Evolutionary conservation across 2,329 filamentous ascomycete genomes (phyloP).

Genomic region (Penicillium corylophilum): DNA sequence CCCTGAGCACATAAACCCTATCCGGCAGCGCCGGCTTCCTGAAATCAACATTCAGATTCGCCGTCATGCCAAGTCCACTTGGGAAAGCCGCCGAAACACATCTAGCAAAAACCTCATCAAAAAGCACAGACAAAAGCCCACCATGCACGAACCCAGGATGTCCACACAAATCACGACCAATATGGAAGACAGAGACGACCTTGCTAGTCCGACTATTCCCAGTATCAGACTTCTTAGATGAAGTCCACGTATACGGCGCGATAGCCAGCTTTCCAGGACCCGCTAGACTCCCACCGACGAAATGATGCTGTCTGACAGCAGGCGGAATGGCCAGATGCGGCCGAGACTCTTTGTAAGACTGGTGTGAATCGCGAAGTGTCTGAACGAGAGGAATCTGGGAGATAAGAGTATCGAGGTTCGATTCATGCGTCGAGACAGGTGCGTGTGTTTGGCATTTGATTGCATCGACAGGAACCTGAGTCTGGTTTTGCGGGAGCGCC

Average conservation of each 20-base stretch:
- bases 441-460: not conserved
- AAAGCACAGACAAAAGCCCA: constrained; percentile 33
- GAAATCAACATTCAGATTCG: constrained; percentile 39
- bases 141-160: constrained; percentile 39
- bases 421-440: not conserved
- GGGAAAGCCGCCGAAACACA: constrained; percentile 33
- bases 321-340: constrained; percentile 81
- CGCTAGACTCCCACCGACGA: constrained; percentile 75
- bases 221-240: constrained; percentile 5
- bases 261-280: constrained; percentile 72
- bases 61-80: constrained; percentile 38
- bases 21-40: constrained; percentile 34
- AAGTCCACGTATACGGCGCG: constrained; percentile 60
- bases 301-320: constrained; percentile 65
- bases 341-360: constrained; percentile 67
- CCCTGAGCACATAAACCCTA: constrained; percentile 33
- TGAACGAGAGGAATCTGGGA: constrained; percentile 64
- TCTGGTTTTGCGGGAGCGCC: constrained; percentile 19
- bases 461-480: constrained; percentile 12
- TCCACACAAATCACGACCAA: constrained; percentile 34
- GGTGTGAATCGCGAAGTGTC: constrained; percentile 61
- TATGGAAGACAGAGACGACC: constrained; percentile 32
- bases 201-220: constrained; percentile 9
- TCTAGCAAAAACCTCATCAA: constrained; percentile 40
- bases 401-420: constrained; percentile 26